Evolutionary conservation across 176 grass and related monocot species (phyloP), one percentile per base, ranked within the genome.

Genomic region (Oryza meridionalis): DNA sequence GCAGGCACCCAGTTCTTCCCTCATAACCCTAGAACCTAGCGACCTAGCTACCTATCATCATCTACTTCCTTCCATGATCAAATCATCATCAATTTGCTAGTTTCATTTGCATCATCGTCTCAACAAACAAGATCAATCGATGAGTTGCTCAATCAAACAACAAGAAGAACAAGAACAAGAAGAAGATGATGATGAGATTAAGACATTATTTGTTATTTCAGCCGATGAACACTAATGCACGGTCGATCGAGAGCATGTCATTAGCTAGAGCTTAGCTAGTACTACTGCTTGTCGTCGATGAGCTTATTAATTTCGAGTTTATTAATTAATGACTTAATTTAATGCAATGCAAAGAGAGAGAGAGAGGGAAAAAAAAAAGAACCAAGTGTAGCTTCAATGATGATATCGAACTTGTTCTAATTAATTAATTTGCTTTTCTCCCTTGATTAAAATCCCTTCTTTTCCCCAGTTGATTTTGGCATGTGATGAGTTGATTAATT

Each of bases 1-100:
- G 87, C 93, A 89, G 93, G 91, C 70, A 95, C 96, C n/a, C 96
- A 93, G 87, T 98, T 95, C 93, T 98, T 95, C 87, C 93, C 96
- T 83, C 93, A 98, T 92, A 94, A 98, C 69, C 88, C 93, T 58
- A 91, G 93, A 91, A 92, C 93, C 63, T 93, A 89, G 87, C 81
- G 71, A 85, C 44, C 77, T 73, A 73, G 31, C 69, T 84, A 31
- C 70, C 69, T 66, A 58, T 37, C 5, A 37, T 79, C 67, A 6
- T 73, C 67, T 58, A 85, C 79, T 81, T 91, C 38, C 80, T 53
- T 58, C 53, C 53, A 58, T 58, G 16, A 58, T 58, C 59, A 43
- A 43, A 70, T 49, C 53, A 80, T 72, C 44, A 90, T 31, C 29
- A 31, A 31, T 87, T 89, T 89, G 81, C 75, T 86, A 49, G 58